These are phyloP conservation scores for Globisporangium uncinulatum DNA, from an alignment of 352 stramenopile species.

Conservation along the genomic window DNA sequence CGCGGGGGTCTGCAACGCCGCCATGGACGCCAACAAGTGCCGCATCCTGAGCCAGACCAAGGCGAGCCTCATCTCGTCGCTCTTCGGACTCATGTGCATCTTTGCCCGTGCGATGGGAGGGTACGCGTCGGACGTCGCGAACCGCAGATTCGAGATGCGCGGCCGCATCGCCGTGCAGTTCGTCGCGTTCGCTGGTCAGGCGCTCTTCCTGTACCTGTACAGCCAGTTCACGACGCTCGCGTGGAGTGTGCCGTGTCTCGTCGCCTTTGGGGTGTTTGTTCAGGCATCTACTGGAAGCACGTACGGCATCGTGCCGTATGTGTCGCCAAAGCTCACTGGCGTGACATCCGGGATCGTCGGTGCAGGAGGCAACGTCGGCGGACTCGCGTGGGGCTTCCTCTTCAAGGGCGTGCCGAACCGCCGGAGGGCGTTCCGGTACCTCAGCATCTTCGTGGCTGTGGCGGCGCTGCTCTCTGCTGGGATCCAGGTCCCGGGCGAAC, in stretches of 20 bases:
- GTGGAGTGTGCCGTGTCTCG: constrained; percentile 61
- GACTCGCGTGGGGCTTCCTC: constrained; percentile 14
- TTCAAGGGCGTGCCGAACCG: constrained; percentile 27
- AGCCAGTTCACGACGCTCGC: constrained; percentile 29
- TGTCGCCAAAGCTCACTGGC: constrained; percentile 36
- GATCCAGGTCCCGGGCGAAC: constrained; percentile 20
- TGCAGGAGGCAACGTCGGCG: constrained; percentile 35
- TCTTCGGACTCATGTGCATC: constrained; percentile 93
- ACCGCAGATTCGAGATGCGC: constrained; percentile 73
- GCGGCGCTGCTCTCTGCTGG: constrained; percentile 44
- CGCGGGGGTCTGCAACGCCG: constrained; percentile 29
- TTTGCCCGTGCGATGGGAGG: constrained; percentile 88
- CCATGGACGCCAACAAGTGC: constrained; percentile 18
- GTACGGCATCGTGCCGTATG: constrained; percentile 58
- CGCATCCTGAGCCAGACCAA: constrained; percentile 30
- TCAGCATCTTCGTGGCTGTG: constrained; percentile 25
- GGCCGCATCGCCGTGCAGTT: constrained; percentile 82
- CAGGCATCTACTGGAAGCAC: constrained; percentile 60
- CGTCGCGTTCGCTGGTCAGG: constrained; percentile 65
- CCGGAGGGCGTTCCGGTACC: constrained; percentile 20
- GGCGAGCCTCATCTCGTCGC: constrained; percentile 81
- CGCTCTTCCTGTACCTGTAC: constrained; percentile 82
- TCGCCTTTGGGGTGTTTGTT: constrained; percentile 85
- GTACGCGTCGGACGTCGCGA: constrained; percentile 75
- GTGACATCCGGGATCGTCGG: constrained; percentile 32